Evolutionary conservation across 2,329 filamentous ascomycete species (phyloP).

Genomic region (Fusarium sacchari): DNA sequence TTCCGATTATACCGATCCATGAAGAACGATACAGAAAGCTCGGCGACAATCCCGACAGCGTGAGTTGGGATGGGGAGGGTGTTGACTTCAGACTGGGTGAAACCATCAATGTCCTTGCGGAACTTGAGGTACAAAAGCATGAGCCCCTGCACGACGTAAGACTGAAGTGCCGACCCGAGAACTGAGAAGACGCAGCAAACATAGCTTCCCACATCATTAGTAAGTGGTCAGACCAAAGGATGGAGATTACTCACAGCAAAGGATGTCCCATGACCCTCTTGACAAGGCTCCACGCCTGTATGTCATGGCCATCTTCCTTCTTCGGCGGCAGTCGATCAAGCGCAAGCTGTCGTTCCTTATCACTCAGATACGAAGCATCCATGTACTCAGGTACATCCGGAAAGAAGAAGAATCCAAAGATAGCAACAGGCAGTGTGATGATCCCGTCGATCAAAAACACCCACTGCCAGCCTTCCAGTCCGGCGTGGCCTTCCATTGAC

Average conservation of each 20-base stretch:
- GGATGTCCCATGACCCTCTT: conserved; percentile 45
- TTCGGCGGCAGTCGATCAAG: conserved; percentile 47
- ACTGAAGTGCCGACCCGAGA: conserved; percentile 29
- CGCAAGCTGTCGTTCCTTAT: conserved; percentile 48
- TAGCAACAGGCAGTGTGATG: conserved; percentile 29
- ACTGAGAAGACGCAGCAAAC: conserved; percentile 46
- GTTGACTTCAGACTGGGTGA: conserved; percentile 41
- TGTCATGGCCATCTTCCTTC: conserved; percentile 48
- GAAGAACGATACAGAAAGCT: conserved; percentile 28
- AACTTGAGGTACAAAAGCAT: conserved; percentile 42
- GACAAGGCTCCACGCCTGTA: conserved; percentile 43
- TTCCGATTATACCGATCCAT: conserved; percentile 34
- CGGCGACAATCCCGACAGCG: conserved; percentile 39
- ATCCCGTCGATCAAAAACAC: conserved; percentile 42
- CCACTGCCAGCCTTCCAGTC: conserved; percentile 60
- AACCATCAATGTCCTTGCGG: conserved; percentile 27
- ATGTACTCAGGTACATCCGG: conserved; percentile 48
- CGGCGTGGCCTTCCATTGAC: conserved; percentile 51
- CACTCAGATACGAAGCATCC: conserved; percentile 49
- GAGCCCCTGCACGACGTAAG: conserved; percentile 39
- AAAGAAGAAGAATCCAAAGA: conserved; percentile 38
- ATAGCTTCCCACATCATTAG: background rate
- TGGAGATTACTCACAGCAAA: conserved; percentile 36
- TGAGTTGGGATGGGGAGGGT: conserved; percentile 41
- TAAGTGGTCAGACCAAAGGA: fast-evolving